phyloP scores from a whole-genome alignment of 2,329 filamentous ascomycete species.

The Plectosphaerella cucumerina region DNA sequence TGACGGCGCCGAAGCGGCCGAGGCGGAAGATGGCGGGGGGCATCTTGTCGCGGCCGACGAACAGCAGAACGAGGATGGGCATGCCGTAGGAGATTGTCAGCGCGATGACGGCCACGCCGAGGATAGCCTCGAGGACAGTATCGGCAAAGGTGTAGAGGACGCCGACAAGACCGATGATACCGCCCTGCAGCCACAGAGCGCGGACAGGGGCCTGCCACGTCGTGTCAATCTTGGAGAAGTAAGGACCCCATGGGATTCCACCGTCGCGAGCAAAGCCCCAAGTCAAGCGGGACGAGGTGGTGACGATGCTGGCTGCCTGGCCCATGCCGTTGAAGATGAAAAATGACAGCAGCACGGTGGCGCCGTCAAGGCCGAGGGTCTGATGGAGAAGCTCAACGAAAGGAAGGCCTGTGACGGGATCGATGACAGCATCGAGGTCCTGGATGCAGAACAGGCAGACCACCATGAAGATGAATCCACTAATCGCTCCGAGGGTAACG shows the following conservation, averaged over 20 bases:
- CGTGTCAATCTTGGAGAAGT: conserved; percentile 38
- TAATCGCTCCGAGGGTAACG: conserved; percentile 40
- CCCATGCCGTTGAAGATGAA: conserved; percentile 54
- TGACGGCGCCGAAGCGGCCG: conserved; percentile 35
- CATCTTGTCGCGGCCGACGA: conserved; percentile 45
- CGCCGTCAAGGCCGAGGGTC: conserved; percentile 33
- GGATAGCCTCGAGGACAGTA: conserved; percentile 48
- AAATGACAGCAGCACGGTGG: conserved; percentile 39
- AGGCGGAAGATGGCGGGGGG: conserved; percentile 40
- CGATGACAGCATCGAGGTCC: conserved; percentile 34
- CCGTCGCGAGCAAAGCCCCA: conserved; percentile 52
- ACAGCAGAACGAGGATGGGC: conserved; percentile 1
- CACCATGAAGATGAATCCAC: conserved; percentile 48
- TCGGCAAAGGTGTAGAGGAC: conserved; percentile 50
- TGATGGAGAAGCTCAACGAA: conserved; percentile 44
- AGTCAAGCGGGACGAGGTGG: conserved; percentile 45
- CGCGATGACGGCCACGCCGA: conserved; percentile 53
- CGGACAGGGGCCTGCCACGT: conserved; percentile 49
- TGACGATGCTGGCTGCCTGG: conserved; percentile 47
- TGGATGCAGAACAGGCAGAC: conserved; percentile 49
- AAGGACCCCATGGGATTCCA: conserved; percentile 38
- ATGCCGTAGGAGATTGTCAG: conserved; percentile 44
- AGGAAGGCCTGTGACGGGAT: conserved; percentile 35
- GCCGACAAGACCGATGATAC: conserved; percentile 39
- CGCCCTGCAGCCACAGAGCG: conserved; percentile 47